A percentile compares a stretch with the other conserved stretches of the same genome.
Conservation (phyloP, 1,284 basidiomycete genomes). For the Puccinia novopanici region DNA sequence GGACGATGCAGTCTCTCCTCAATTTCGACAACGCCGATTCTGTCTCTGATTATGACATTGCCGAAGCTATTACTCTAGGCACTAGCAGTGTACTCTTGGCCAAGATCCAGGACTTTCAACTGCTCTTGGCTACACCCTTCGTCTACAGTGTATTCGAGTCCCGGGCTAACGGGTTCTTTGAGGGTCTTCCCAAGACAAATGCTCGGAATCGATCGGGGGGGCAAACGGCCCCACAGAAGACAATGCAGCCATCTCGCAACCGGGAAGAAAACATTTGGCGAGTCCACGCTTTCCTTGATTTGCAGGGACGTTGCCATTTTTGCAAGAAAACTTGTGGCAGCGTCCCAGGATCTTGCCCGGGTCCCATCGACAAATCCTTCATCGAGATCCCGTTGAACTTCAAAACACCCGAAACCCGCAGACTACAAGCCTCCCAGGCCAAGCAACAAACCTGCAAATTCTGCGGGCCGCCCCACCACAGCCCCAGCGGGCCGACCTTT, state of each 20-base stretch:
- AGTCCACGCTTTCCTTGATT: too few relatives aligned
- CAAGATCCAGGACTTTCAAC: too few relatives aligned
- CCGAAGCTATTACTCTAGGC: not conserved
- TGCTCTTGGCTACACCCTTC: too few relatives aligned
- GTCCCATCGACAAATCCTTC: not conserved
- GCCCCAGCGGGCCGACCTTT: not conserved
- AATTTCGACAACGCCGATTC: not conserved
- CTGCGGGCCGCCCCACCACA: not conserved
- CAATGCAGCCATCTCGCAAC: not conserved
- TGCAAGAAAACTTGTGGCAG: too few relatives aligned
- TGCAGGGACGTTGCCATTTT: too few relatives aligned
- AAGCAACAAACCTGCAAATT: too few relatives aligned
- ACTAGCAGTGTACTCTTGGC: too few relatives aligned
- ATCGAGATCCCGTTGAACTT: not conserved
- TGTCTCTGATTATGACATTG: not conserved
- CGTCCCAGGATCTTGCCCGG: too few relatives aligned
- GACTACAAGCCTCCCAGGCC: not conserved
- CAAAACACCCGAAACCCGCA: not conserved
- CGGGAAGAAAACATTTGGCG: too few relatives aligned
- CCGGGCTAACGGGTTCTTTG: too few relatives aligned
- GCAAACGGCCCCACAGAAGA: too few relatives aligned
- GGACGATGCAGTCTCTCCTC: not conserved
- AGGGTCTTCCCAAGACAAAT: not conserved
- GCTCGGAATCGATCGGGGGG: not conserved
- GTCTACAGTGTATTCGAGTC: too few relatives aligned